Conservation (phyloP, 2,329 filamentous ascomycete genomes). For the Dactylellina drechsleri region DNA sequence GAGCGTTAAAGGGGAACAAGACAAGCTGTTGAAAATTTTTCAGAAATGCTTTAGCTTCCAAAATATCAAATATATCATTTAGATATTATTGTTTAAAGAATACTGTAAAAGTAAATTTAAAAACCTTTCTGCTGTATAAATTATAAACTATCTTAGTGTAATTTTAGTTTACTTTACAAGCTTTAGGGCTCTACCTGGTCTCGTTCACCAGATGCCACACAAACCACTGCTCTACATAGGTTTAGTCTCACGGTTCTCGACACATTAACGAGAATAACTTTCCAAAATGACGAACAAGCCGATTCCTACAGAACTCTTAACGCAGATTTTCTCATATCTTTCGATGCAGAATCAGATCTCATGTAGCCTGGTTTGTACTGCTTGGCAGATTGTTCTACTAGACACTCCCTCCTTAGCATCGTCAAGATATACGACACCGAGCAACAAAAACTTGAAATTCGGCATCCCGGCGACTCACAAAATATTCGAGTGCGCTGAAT, state of each 20-base stretch:
- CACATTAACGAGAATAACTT: too few relatives aligned
- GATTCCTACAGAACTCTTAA: slow-evolving; percentile 10
- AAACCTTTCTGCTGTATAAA: not conserved
- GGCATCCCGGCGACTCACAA: slow-evolving; percentile 2
- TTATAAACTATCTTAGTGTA: not conserved
- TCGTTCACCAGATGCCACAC: too few relatives aligned
- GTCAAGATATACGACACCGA: slow-evolving; percentile 13
- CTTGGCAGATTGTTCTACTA: slow-evolving; percentile 8
- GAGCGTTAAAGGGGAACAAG: too few relatives aligned
- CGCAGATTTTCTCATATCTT: slow-evolving; percentile 18
- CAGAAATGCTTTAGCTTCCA: not conserved
- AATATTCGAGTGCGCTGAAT: slow-evolving; percentile 7
- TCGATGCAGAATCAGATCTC: slow-evolving; percentile 15
- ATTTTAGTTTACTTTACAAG: too few relatives aligned
- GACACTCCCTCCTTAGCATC: not conserved
- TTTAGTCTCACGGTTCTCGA: too few relatives aligned
- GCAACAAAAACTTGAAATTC: slow-evolving; percentile 1
- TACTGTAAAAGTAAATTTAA: not conserved
- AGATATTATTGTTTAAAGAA: too few relatives aligned
- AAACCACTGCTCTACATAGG: too few relatives aligned
- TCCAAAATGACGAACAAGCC: too few relatives aligned
- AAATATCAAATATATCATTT: too few relatives aligned
- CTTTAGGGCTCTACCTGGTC: too few relatives aligned
- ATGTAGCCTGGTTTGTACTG: slow-evolving; percentile 5
- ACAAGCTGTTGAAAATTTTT: too few relatives aligned